Conservation (phyloP, 805 yeast species). For the Starmerella lactis-condensi region DNA sequence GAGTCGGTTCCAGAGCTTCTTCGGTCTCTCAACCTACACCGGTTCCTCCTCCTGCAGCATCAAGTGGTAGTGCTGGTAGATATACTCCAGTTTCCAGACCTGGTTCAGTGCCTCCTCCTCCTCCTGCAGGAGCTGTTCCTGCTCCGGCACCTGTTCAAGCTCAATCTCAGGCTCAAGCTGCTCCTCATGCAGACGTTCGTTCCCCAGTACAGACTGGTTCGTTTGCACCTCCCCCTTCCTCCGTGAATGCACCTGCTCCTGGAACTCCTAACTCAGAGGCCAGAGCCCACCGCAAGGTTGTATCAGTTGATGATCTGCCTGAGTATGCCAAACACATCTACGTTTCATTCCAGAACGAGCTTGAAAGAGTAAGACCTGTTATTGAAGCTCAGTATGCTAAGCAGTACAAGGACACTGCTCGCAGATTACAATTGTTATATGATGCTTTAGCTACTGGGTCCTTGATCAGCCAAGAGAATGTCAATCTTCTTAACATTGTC, state of each 20-base stretch:
- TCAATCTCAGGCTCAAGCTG: slow-evolving; percentile 9
- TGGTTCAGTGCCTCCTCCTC: slow-evolving; percentile 10
- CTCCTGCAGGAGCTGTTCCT: slow-evolving; percentile 9
- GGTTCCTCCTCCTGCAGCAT: slow-evolving; percentile 3
- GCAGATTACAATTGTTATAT: slow-evolving; percentile 57
- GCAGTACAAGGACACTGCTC: slow-evolving; percentile 65
- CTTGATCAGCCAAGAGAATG: slow-evolving; percentile 37
- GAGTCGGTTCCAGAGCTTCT: neutral
- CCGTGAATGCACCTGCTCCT: slow-evolving; percentile 17
- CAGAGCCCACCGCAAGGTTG: slow-evolving; percentile 7
- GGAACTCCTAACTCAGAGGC: slow-evolving; percentile 5
- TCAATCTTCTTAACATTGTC: slow-evolving; percentile 35
- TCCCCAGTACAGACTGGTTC: slow-evolving; percentile 19
- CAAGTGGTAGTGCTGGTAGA: too few species aligned
- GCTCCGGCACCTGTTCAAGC: slow-evolving; percentile 17
- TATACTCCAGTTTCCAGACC: slow-evolving; percentile 7
- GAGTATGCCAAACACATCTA: slow-evolving; percentile 39
- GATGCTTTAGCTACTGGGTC: slow-evolving; percentile 63
- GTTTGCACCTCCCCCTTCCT: slow-evolving; percentile 19
- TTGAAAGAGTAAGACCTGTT: slow-evolving; percentile 46
- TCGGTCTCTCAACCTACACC: neutral
- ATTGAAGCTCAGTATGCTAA: slow-evolving; percentile 57
- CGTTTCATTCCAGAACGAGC: slow-evolving; percentile 34
- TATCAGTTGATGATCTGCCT: slow-evolving; percentile 49
- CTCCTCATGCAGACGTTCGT: slow-evolving; percentile 11